Conservation (phyloP, 805 yeast species). For the Metschnikowia gelsemii region DNA sequence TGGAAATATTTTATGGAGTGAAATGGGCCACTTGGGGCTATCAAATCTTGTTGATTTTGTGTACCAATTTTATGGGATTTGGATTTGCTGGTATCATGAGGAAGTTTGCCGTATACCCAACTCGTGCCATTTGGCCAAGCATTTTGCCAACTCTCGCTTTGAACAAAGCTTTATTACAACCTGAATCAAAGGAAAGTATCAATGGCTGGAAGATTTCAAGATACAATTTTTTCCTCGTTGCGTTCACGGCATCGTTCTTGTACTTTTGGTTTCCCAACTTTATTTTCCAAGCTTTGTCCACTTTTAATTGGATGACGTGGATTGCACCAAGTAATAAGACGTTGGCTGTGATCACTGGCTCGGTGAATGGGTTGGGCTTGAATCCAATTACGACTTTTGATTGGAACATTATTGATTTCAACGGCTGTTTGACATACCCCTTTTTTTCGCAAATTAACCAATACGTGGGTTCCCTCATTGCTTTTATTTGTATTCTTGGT, state of each 20-base stretch:
- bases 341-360: slow-evolving; percentile 65
- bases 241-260: slow-evolving; percentile 2
- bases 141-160: slow-evolving; percentile 60
- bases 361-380: slow-evolving; percentile 58
- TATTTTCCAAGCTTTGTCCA: slow-evolving; percentile 55
- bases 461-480: slow-evolving; percentile 26
- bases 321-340: slow-evolving; percentile 54
- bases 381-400: slow-evolving; percentile 67
- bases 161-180: slow-evolving; percentile 51
- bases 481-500: slow-evolving; percentile 27
- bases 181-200: slow-evolving; percentile 51
- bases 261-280: slow-evolving; percentile 27
- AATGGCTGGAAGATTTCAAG: slow-evolving; percentile 56
- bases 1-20: slow-evolving; percentile 51
- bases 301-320: slow-evolving; percentile 69
- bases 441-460: slow-evolving; percentile 26
- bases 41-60: slow-evolving; percentile 48
- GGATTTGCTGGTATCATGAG: slow-evolving; percentile 65
- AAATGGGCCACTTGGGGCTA: slow-evolving; percentile 45
- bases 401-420: slow-evolving; percentile 58
- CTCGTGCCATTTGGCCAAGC: slow-evolving; percentile 69
- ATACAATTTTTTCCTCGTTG: slow-evolving; percentile 4
- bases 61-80: slow-evolving; percentile 65
- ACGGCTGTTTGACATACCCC: slow-evolving; percentile 51
- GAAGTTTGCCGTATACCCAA: slow-evolving; percentile 59